These are phyloP conservation scores for Warburgia ugandensis DNA, from an alignment of 164 flowering plant genomes.

Conservation along the genomic window DNA sequence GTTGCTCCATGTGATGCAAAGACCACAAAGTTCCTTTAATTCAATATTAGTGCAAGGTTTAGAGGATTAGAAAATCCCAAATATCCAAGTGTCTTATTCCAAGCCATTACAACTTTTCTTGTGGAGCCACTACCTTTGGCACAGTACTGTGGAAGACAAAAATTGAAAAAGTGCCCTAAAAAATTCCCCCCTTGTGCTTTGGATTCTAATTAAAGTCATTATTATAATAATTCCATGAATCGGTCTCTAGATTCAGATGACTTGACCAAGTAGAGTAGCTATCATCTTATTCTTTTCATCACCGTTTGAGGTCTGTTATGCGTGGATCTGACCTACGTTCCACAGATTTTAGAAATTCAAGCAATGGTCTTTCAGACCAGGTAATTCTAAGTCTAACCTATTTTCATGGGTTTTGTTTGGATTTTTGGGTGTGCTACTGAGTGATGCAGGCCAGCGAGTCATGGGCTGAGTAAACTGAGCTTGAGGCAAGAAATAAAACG, in stretches of 20 bases:
- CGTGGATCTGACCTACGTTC: no score
- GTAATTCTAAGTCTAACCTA: no score
- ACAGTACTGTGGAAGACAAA: constrained; percentile 20
- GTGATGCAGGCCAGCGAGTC: no score
- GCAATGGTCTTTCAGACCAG: no score
- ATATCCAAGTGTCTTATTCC: constrained; percentile 19
- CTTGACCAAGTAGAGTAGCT: no score
- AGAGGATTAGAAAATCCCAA: constrained; percentile 8
- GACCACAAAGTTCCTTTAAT: constrained; percentile 24
- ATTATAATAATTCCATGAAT: neutral
- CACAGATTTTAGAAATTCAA: no score
- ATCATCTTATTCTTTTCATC: no score
- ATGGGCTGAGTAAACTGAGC: no score
- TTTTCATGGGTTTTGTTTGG: no score
- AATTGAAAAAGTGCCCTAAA: constrained; percentile 13
- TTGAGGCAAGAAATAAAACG: no score
- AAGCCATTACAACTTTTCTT: neutral
- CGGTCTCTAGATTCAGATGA: neutral
- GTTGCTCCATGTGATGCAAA: constrained; percentile 18
- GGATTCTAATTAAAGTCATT: constrained; percentile 36
- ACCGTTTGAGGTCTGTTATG: no score
- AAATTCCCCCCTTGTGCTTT: constrained; percentile 20
- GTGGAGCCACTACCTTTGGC: constrained; percentile 1
- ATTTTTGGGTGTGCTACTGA: no score
- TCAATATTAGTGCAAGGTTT: constrained; percentile 11